Conservation (phyloP, 2,329 filamentous ascomycete species). For the Phaeomoniella chlamydospora region DNA sequence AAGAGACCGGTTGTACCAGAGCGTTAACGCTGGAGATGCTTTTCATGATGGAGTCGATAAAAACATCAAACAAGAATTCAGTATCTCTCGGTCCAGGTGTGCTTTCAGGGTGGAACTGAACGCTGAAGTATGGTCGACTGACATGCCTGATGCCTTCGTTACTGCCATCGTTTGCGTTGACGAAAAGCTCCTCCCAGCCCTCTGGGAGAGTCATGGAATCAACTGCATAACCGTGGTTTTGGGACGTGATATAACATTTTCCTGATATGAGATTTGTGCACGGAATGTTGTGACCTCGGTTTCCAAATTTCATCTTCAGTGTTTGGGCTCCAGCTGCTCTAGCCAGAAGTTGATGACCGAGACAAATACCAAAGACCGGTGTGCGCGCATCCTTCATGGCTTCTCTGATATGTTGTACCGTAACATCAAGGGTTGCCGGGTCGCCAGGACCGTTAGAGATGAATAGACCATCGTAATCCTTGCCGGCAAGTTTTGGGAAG, state of each 20-base stretch:
- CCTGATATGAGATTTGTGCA: slow-evolving; percentile 92
- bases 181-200: slow-evolving; percentile 86
- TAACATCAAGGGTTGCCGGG: slow-evolving; percentile 68
- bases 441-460: slow-evolving; percentile 96
- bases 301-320: slow-evolving; percentile 97
- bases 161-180: slow-evolving; percentile 95
- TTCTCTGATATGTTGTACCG: slow-evolving; percentile 63
- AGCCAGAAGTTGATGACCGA: slow-evolving; percentile 86
- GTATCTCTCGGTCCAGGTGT: slow-evolving; percentile 90
- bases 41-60: slow-evolving; percentile 69
- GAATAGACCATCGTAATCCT: slow-evolving; percentile 91
- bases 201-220: slow-evolving; percentile 60
- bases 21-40: slow-evolving; percentile 52
- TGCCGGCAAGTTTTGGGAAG: slow-evolving; percentile 59
- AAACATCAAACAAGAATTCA: slow-evolving; percentile 93
- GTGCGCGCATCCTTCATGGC: slow-evolving; percentile 66
- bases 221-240: slow-evolving; percentile 95
- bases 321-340: slow-evolving; percentile 76
- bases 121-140: slow-evolving; percentile 84
- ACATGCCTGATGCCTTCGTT: slow-evolving; percentile 94
- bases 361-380: slow-evolving; percentile 89
- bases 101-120: slow-evolving; percentile 98
- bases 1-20: slow-evolving; percentile 60
- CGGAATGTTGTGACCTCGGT: slow-evolving; percentile 95
- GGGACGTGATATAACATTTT: slow-evolving; percentile 96